Evolutionary conservation across 257 asterid species (phyloP), one percentile per base, ranked within the genome.

Genomic region (Primulina eburnea): DNA sequence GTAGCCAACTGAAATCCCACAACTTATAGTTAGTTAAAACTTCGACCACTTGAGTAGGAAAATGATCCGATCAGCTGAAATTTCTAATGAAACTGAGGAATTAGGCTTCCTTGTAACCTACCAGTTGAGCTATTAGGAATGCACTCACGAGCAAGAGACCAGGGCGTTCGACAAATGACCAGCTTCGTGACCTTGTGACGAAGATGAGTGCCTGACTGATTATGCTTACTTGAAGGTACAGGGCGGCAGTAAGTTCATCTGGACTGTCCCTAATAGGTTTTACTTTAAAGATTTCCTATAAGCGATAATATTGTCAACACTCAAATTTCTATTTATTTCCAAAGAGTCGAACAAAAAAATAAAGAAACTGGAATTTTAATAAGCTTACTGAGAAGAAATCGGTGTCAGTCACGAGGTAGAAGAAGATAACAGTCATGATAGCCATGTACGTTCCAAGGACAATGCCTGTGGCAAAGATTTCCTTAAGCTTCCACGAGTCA

Each of bases 201-300:
- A 90, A 90, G 76, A 90, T 90, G 63, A 90, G 91, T 0, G 96
- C 96, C 69, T 90, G 96, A 59, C 96, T 90, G 57, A 90, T 81
- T n/a, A 81, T 83, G 76, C 95, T 90, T 71, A 90, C 93, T 88
- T 90, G 97, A 63, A 90, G 83, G 80, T 90, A 90, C 20, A 90
- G 67, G 8, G 95, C 97, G 14, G 97, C 89, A 7, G 92, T 88
- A 6, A 90, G 88, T 78, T 85, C 86, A 37, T 79, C 77, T 2
- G 21, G 43, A 0, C 61, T 72, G 29, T 18, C 67, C 70, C 83
- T 77, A 62, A 86, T 73, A 16, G 92, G 77, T 74, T 52, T 79
- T 50, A 86, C 87, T 10, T 70, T 34, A 28, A 84, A 86, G 0
- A 16, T 60, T 2, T 76, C 69, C 92, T 86, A 73, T 69, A 74